Conservation (phyloP, 306 rosid species). For the Leucaena leucocephala region DNA sequence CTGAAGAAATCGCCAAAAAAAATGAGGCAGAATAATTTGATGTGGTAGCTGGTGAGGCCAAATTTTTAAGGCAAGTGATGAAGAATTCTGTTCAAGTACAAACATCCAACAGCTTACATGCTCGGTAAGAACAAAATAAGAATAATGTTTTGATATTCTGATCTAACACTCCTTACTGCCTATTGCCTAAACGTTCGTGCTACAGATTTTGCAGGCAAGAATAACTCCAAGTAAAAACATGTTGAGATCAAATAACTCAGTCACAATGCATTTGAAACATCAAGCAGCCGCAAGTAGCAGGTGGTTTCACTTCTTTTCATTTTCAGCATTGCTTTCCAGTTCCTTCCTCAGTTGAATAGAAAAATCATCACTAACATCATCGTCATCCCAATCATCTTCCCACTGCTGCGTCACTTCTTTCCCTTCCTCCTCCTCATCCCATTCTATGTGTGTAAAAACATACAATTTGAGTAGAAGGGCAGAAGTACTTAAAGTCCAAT, state of each 20-base stretch:
- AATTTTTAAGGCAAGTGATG: constrained; percentile 4
- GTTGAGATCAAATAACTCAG: constrained; percentile 23
- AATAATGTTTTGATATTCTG: constrained; percentile 15
- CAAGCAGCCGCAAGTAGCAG: constrained; percentile 26
- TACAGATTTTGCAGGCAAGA: constrained; percentile 19
- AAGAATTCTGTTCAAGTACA: constrained; percentile 27
- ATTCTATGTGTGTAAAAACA: constrained; percentile 48
- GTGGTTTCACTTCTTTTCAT: constrained; percentile 47
- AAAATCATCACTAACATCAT: constrained; percentile 91
- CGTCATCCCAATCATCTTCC: constrained; percentile 99
- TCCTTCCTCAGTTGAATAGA: constrained; percentile 87
- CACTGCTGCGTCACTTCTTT: constrained; percentile 84
- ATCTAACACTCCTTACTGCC: constrained; percentile 25
- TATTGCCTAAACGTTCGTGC: constrained; percentile 28
- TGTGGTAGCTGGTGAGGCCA: constrained; percentile 3
- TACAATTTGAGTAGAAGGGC: constrained; percentile 11
- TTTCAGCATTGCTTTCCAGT: constrained; percentile 68
- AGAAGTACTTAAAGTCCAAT: not conserved
- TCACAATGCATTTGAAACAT: constrained; percentile 18
- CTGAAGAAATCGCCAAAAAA: constrained; percentile 6
- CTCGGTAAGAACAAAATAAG: constrained; percentile 10
- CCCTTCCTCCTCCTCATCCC: constrained; percentile 84
- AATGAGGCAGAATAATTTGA: constrained; percentile 14
- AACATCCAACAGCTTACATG: constrained; percentile 18
- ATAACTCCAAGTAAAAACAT: not conserved